Evolutionary conservation across 169 alveolate genomes (phyloP).

Genomic region (Plasmodium relictum): DNA sequence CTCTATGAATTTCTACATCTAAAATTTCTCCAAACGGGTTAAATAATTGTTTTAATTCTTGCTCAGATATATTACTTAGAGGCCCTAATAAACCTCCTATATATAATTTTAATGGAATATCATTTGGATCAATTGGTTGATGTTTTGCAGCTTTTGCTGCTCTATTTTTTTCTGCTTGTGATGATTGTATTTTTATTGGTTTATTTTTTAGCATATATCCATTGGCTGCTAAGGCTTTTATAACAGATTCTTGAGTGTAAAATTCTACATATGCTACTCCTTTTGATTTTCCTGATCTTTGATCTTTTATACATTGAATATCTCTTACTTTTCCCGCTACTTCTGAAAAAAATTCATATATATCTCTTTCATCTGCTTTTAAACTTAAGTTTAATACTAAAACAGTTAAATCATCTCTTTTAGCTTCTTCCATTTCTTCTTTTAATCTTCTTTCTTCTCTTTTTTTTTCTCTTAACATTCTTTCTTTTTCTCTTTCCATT

Average conservation of each 20-base stretch:
- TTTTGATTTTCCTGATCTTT: constrained; percentile 96
- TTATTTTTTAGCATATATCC: constrained; percentile 94
- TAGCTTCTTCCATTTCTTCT: constrained; percentile 96
- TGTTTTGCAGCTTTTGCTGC: constrained; percentile 97
- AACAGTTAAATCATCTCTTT: constrained; percentile 97
- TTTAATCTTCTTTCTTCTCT: constrained; percentile 86
- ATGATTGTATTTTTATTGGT: constrained; percentile 94
- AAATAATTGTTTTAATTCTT: constrained; percentile 93
- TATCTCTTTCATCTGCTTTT: constrained; percentile 96
- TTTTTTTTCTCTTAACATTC: constrained; percentile 78
- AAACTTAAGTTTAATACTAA: constrained; percentile 93
- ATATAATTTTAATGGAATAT: constrained; percentile 92
- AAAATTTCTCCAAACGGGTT: constrained; percentile 96
- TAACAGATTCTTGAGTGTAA: constrained; percentile 95
- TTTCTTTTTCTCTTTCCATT: constrained; percentile 66
- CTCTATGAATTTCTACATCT: constrained; percentile 93
- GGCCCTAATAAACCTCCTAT: constrained; percentile 95
- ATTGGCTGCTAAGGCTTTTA: constrained; percentile 94
- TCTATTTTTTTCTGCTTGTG: constrained; percentile 99
- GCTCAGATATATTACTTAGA: constrained; percentile 89
- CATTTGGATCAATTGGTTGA: constrained; percentile 90
- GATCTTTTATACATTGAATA: constrained; percentile 96
- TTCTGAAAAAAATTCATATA: constrained; percentile 95
- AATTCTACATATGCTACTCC: constrained; percentile 99
- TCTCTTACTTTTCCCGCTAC: constrained; percentile 98